Base-by-base conservation (phyloP, 2,329 filamentous ascomycete species). In the Gnomoniopsis sp. region DNA sequence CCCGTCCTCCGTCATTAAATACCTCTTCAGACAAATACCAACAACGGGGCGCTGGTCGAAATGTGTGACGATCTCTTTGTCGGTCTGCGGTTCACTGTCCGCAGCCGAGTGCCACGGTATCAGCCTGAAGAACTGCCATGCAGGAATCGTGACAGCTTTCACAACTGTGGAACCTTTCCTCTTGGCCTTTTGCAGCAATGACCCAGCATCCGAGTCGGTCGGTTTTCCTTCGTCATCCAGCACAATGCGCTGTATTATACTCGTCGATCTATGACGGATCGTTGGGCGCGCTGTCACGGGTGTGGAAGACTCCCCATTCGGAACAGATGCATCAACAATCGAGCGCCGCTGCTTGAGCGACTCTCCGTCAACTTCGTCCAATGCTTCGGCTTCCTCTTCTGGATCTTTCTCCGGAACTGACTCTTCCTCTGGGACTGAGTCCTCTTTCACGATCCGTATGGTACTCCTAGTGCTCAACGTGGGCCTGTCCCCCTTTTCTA, bases 121-220 rank as follows among this genome's bases (percentile, higher is more conserved):
- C 26, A 98, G 78, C 68, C 90, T 91, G 75, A 97, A 98, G 69
- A 98, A 96, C 68, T 97, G 93, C 92, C 93, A 98, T 2, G 95
- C 95, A 41, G 93, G 93, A 78, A 98, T 96, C 59, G 93, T 88
- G 15, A 98, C 89, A 67, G 96, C 93, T 69, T 93, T 96, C 65
- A 76, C 79, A 58, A 80, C 77, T 2, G 76, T 79, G 14, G 81
- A 82, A 65, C 77, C 72, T 69, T 79, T 70, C 65, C 70, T 71
- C 67, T 77, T 72, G 65, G 74, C 70, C 71, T 76, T 75, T 62
- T 77, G 74, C 44, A 78, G 70, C 33, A 80, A 67, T 15, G 70
- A 75, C 17, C 70, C 67, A 15, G 74, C 70, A 26, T 80, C 77
- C 2, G 75, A 64, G 43, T 76, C 74, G 4, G 74, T 68, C 3